phyloP scores from a whole-genome alignment of 2,329 filamentous ascomycete species.

The Sclerotinia subarctica region DNA sequence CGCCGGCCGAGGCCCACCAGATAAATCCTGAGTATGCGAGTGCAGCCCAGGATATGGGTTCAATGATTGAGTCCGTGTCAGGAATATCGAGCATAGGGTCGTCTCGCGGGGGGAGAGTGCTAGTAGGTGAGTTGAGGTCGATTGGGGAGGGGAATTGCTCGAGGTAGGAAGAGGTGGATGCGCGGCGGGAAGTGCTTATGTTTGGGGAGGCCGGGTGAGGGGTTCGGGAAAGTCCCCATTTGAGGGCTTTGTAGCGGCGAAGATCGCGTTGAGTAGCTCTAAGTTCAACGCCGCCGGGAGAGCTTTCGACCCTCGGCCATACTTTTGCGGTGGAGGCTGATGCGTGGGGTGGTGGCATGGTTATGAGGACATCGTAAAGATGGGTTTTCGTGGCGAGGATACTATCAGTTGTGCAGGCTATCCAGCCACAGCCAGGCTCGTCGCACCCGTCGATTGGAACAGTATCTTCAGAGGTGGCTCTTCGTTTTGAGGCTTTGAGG shows the following conservation, averaged over 20 bases:
- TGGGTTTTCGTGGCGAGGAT: conserved; percentile 83
- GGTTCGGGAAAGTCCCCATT: conserved; percentile 55
- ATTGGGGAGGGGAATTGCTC: conserved; percentile 26
- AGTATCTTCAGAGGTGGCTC: conserved; percentile 32
- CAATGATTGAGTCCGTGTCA: conserved; percentile 53
- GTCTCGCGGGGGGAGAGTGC: conserved; percentile 34
- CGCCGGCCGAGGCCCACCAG: conserved; percentile 86
- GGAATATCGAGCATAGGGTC: conserved; percentile 46
- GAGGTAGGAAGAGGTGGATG: conserved; percentile 21
- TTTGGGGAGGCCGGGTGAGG: conserved; percentile 26
- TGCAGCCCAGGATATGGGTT: conserved; percentile 66
- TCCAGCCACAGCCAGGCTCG: conserved; percentile 67
- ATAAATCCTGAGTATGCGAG: conserved; percentile 80
- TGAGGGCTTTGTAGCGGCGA: conserved; percentile 70
- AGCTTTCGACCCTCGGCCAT: conserved; percentile 74
- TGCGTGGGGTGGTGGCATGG: conserved; percentile 65
- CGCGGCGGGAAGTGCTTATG: conserved; percentile 19
- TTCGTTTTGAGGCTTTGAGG: conserved; percentile 46
- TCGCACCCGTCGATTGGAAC: conserved; percentile 41
- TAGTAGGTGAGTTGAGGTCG: conserved; percentile 29
- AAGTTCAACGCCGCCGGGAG: conserved; percentile 57
- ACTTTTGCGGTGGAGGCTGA: conserved; percentile 56
- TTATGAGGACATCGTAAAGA: conserved; percentile 86
- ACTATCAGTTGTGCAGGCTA: conserved; percentile 93
- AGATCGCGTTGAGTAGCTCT: conserved; percentile 90